Conservation (phyloP, 2,329 filamentous ascomycete genomes). For the Calonectria pteridis region DNA sequence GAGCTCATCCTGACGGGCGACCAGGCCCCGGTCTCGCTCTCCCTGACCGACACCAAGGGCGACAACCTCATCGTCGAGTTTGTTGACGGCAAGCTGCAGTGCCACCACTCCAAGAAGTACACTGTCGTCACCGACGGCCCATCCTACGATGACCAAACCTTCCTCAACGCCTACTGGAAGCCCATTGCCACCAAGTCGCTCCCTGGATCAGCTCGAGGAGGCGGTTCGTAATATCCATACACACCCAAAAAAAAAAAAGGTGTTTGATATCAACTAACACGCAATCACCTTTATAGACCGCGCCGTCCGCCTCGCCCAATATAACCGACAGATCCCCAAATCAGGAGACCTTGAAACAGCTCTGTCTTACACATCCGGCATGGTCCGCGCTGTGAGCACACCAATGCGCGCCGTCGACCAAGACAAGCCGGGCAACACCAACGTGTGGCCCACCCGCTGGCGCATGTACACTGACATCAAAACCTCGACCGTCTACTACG, state of each 20-base stretch:
- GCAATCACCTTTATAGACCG: slow-evolving; percentile 17
- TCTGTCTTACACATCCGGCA: slow-evolving; percentile 28
- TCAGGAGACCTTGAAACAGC: slow-evolving; percentile 22
- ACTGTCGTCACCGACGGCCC: slow-evolving; percentile 33
- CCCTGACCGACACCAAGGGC: slow-evolving; percentile 27
- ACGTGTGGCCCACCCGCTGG: slow-evolving; percentile 34
- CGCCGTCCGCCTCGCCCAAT: slow-evolving; percentile 30
- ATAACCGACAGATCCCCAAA: slow-evolving; percentile 24
- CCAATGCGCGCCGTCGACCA: slow-evolving; percentile 17
- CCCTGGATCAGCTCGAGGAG: slow-evolving; percentile 18
- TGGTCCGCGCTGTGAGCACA: slow-evolving; percentile 35
- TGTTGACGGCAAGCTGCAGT: slow-evolving; percentile 24
- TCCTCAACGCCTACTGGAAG: slow-evolving; percentile 16
- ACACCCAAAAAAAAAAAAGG: background rate
- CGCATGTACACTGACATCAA: slow-evolving; percentile 29
- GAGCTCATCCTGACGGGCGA: slow-evolving; percentile 9
- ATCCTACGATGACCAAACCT: slow-evolving; percentile 27
- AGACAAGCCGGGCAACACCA: background rate
- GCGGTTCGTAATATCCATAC: slow-evolving; percentile 13
- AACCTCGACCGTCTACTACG: slow-evolving; percentile 25
- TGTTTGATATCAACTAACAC: background rate
- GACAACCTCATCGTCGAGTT: slow-evolving; percentile 35
- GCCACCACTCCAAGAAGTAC: slow-evolving; percentile 28
- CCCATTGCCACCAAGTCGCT: slow-evolving; percentile 17
- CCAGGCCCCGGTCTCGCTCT: slow-evolving; percentile 16